These are phyloP conservation scores for Steccherinum ochraceum DNA, from an alignment of 768 basidiomycete genomes.

Conservation along the genomic window DNA sequence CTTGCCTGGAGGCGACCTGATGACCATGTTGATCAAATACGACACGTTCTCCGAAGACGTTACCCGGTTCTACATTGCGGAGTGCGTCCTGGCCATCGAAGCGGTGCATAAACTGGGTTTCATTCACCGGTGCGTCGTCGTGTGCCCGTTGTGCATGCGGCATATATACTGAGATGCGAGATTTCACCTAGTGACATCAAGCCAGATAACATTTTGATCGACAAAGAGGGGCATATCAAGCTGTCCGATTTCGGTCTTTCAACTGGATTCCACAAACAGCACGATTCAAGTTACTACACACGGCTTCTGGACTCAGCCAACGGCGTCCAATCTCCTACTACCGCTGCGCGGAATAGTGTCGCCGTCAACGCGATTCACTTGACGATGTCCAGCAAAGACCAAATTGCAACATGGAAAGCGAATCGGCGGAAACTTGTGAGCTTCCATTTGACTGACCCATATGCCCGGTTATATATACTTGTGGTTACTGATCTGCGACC, in stretches of 20 bases:
- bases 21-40: conserved; percentile 99
- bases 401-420: conserved; percentile 98
- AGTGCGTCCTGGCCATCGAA: conserved; percentile 96
- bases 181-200: conserved; percentile 90
- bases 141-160: too few species aligned
- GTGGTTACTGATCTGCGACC: background rate
- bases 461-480: background rate
- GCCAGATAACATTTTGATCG: conserved; percentile 98
- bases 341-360: conserved; percentile 77
- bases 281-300: conserved; percentile 94
- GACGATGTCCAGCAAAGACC: conserved; percentile 89
- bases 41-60: conserved; percentile 99
- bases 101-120: conserved; percentile 96
- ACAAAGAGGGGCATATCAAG: conserved; percentile 95
- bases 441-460: background rate
- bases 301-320: conserved; percentile 69
- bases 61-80: conserved; percentile 97
- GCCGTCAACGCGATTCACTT: conserved; percentile 97
- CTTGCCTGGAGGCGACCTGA: conserved; percentile 94
- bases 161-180: too few species aligned
- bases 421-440: conserved; percentile 89
- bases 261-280: conserved; percentile 98
- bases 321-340: conserved; percentile 34
- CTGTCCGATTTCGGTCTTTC: conserved; percentile 98
- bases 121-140: conserved; percentile 82